Evolutionary conservation across 768 basidiomycete genomes (phyloP), one percentile per base, ranked within the genome.

Genomic region (Mycena vulgaris): DNA sequence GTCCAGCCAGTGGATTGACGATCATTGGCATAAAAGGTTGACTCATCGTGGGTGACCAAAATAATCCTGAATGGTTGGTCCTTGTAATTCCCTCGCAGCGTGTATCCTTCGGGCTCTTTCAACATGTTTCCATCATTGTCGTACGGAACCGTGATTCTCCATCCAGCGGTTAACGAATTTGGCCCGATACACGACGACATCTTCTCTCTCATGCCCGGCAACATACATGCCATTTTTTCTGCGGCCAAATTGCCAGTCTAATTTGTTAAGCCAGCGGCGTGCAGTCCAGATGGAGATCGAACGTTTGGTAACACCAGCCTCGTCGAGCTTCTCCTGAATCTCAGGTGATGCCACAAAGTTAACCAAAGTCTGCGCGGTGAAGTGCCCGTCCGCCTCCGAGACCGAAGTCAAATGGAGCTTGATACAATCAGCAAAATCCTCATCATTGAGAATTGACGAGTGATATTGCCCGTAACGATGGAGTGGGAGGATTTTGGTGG

Each of bases 21-120:
- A 58, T 81, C 78, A 72, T 80, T 75, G 23, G 74, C 73, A 68
- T 77, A 79, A 61, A 79, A 82, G 28, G 77, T 80, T 19, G 76
- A 78, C 63, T 81, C 76, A 63, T 78, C 69, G 66, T 78, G 74
- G 45, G 72, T 71, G 68, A 73, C 66, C 58, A 75, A 66, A 30
- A 73, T 55, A 27, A 75, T 59, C 30, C 55, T 59, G 51, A 75
- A 75, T 21, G 33, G 67, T 8, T 57, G 48, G 31, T 65, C 67
- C 51, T 51, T 63, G 28, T 30, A 49, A n/a, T 61, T 45, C 13
- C 51, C 52, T 27, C 23, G 21, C 13, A 63, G 48, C 8, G 19
- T 33, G 51, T 40, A 63, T 30, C 62, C 62, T 21, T 10, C 33
- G n/a, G 60, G 60, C 2, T n/a, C 28, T n/a, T 49, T 61, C 31